Percentiles rank a stretch among this genome's conserved stretches.
These are phyloP conservation scores for Zasmidium angulare DNA, from an alignment of 2,329 filamentous ascomycete genomes.

Conservation along the genomic window DNA sequence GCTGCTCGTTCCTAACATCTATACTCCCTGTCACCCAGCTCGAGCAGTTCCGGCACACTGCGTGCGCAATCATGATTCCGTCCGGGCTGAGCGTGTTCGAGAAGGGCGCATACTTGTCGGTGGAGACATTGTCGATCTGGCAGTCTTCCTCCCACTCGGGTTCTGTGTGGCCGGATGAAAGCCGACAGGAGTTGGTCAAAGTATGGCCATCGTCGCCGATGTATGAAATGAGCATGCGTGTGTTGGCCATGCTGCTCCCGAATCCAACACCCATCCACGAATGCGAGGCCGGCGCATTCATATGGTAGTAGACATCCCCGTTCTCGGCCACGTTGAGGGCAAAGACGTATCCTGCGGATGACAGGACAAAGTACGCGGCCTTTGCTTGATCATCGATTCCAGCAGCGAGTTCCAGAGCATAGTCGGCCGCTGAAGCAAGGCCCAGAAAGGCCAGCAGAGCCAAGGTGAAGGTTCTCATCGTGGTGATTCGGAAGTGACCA, in stretches of 20 bases:
- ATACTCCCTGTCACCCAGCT: constrained; percentile 39
- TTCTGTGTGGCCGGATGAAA: constrained; percentile 37
- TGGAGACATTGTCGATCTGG: constrained; percentile 34
- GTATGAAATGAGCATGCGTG: constrained; percentile 48
- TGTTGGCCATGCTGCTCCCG: constrained; percentile 43
- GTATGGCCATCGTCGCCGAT: constrained; percentile 34
- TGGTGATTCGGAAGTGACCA: not conserved
- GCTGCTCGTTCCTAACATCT: constrained; percentile 31
- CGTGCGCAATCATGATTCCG: constrained; percentile 34
- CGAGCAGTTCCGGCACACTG: constrained; percentile 42
- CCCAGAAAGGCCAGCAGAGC: constrained; percentile 13
- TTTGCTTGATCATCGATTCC: constrained; percentile 26
- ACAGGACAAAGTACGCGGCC: constrained; percentile 28
- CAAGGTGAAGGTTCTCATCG: constrained; percentile 13
- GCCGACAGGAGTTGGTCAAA: constrained; percentile 40
- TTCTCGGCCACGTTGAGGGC: constrained; percentile 29
- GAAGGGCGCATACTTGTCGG: constrained; percentile 35
- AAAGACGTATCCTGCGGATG: constrained; percentile 26
- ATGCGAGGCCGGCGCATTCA: constrained; percentile 35
- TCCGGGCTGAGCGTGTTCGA: constrained; percentile 24
- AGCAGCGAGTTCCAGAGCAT: constrained; percentile 9
- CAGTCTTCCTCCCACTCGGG: constrained; percentile 34
- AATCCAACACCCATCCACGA: constrained; percentile 49
- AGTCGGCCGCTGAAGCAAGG: constrained; percentile 19
- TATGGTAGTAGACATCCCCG: constrained; percentile 34